Evolutionary conservation across 768 basidiomycete species (phyloP).

Genomic region (Termitomyces bulborhizus): DNA sequence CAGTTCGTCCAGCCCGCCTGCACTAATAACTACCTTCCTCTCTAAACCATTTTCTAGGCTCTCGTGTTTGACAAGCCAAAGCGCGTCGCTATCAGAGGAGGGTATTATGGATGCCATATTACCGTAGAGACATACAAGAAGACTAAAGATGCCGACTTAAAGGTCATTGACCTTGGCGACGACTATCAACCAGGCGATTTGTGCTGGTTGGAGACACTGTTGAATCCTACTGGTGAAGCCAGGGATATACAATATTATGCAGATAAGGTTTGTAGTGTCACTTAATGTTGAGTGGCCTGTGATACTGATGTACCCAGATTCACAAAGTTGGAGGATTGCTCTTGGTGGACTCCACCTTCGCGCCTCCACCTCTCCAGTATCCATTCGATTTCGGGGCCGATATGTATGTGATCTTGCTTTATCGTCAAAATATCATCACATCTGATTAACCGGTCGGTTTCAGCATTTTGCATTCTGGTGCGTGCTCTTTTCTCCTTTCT

Average conservation of each 20-base stretch:
- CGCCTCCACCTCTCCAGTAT: conserved; percentile 82
- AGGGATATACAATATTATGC: conserved; percentile 79
- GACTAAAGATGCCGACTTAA: conserved; percentile 34
- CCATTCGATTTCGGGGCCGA: conserved; percentile 87
- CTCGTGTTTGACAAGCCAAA: conserved; percentile 66
- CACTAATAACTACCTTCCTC: background rate
- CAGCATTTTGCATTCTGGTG: conserved; percentile 60
- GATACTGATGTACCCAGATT: conserved; percentile 30
- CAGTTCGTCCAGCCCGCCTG: conserved; percentile 18
- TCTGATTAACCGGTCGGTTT: background rate
- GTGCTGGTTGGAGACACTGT: conserved; percentile 84
- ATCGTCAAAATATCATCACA: background rate
- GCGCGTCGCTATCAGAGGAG: conserved; percentile 69
- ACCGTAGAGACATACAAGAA: conserved; percentile 61
- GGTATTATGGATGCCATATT: conserved; percentile 71
- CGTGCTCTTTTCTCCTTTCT: background rate
- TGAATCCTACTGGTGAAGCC: conserved; percentile 83
- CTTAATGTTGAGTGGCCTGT: background rate
- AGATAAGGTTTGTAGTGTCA: conserved; percentile 47
- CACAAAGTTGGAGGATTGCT: conserved; percentile 71
- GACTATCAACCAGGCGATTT: conserved; percentile 68
- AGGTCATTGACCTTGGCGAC: conserved; percentile 68
- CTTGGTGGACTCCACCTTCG: conserved; percentile 82
- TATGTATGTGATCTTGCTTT: conserved; percentile 25
- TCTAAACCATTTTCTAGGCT: conserved; percentile 35